These are phyloP conservation scores for Choanephora cucurbitarum DNA, from an alignment of 371 early-diverging fungal species.

Conservation along the genomic window DNA sequence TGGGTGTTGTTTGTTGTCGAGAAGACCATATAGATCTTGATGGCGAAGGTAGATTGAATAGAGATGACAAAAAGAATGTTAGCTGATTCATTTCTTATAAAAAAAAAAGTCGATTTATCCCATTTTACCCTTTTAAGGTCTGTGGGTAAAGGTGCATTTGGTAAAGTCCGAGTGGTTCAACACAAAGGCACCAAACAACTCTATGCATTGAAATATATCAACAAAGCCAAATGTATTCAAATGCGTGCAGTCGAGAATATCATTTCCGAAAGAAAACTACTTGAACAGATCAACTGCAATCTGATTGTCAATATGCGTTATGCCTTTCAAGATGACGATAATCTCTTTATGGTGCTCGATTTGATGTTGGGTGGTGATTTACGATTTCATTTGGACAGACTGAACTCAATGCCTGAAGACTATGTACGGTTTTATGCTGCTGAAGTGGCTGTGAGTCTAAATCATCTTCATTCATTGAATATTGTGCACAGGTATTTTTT, in stretches of 20 bases:
- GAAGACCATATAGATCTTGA: conserved; percentile 42
- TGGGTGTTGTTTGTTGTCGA: conserved; percentile 49
- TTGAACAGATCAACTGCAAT: conserved; percentile 54
- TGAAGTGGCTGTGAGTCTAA: conserved; percentile 68
- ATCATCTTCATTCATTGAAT: conserved; percentile 68
- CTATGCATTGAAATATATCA: conserved; percentile 67
- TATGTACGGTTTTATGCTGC: conserved; percentile 83
- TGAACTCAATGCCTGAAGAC: conserved; percentile 66
- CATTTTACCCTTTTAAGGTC: conserved; percentile 72
- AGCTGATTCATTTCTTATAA: too few relatives aligned
- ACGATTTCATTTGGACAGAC: conserved; percentile 73
- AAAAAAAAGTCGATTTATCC: conserved; percentile 48
- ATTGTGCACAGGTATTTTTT: conserved; percentile 62
- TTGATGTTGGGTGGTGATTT: conserved; percentile 90
- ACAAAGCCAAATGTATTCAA: conserved; percentile 60
- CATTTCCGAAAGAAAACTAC: conserved; percentile 57
- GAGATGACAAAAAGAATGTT: too few relatives aligned
- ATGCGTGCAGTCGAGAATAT: conserved; percentile 60
- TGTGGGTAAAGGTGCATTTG: conserved; percentile 77
- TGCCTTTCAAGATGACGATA: conserved; percentile 84
- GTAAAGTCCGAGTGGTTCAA: conserved; percentile 86
- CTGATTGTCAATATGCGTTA: conserved; percentile 73
- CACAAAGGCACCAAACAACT: conserved; percentile 67
- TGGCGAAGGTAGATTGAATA: conserved; percentile 37
- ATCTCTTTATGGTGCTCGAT: conserved; percentile 82